Evolutionary conservation across 2,329 filamentous ascomycete species (phyloP).

Genomic region (Paracoccidioides lutzii): DNA sequence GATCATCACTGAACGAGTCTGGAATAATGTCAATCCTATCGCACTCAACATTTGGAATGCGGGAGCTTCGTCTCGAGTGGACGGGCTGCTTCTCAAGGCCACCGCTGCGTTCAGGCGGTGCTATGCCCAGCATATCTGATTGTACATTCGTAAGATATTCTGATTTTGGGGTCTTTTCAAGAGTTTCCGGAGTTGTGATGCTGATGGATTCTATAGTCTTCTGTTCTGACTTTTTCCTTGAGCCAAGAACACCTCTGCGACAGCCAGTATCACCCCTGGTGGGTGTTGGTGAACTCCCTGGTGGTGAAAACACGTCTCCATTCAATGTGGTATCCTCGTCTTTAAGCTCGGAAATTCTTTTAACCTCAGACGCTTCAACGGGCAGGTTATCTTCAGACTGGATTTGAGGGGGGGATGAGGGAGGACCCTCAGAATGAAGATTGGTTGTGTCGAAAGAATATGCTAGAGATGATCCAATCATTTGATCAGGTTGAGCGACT

Average conservation of each 20-base stretch:
- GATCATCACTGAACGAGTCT: constrained; percentile 28
- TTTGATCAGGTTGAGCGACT: not conserved
- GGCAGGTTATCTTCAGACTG: not conserved
- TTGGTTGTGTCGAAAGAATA: constrained; percentile 6
- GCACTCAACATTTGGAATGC: not conserved
- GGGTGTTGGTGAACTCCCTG: not conserved
- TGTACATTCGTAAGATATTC: not conserved
- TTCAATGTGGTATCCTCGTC: not conserved
- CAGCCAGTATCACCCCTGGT: not conserved
- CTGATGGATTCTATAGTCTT: not conserved
- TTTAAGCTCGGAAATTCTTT: not conserved
- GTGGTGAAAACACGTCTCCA: not conserved
- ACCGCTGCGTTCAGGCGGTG: not conserved
- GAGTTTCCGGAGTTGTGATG: not conserved
- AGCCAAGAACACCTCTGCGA: not conserved
- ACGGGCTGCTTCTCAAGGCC: not conserved
- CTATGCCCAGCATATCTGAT: not conserved
- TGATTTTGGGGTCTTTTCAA: too few relatives aligned
- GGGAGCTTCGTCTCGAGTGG: not conserved
- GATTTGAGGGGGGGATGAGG: constrained; percentile 26
- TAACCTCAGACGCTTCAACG: not conserved
- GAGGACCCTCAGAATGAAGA: constrained; percentile 16
- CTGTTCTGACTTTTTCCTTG: not conserved
- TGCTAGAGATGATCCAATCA: constrained; percentile 6
- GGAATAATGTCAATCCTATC: constrained; percentile 15